Evolutionary conservation across 352 stramenopile genomes (phyloP).

Genomic region (Phytophthora fragariaefolia): DNA sequence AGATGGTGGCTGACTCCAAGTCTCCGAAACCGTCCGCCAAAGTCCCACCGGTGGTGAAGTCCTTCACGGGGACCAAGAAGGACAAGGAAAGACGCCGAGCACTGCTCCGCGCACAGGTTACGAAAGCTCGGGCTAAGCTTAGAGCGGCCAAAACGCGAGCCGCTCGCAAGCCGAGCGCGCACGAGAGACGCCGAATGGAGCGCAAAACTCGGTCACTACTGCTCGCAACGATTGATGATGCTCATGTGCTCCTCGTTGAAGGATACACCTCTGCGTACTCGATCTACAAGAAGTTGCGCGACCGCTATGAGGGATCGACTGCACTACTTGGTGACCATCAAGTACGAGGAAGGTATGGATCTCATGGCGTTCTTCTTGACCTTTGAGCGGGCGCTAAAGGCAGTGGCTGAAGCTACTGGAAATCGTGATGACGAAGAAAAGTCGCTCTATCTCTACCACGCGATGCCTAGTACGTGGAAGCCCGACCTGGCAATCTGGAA

Average conservation of each 20-base stretch:
- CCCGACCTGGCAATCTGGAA: conserved; percentile 11
- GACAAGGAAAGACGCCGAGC: neutral
- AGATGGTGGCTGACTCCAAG: neutral
- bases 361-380: conserved; percentile 21
- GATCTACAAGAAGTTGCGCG: conserved; percentile 26
- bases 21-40: neutral
- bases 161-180: neutral
- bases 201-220: conserved; percentile 14
- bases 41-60: neutral
- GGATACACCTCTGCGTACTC: conserved; percentile 5
- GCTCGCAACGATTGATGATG: conserved; percentile 21
- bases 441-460: conserved; percentile 16
- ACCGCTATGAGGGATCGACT: conserved; percentile 17
- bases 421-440: conserved; percentile 13
- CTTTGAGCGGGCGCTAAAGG: conserved; percentile 15
- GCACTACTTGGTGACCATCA: conserved; percentile 29
- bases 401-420: neutral
- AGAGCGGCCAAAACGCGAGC: neutral
- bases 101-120: neutral
- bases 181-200: neutral
- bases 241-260: conserved; percentile 11
- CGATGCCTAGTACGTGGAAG: conserved; percentile 19
- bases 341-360: conserved; percentile 25
- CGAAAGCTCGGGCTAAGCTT: neutral
- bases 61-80: neutral